A percentile compares a stretch with the other conserved stretches of the same genome.
These are phyloP conservation scores for Nemania sp. DNA, from an alignment of 2,329 filamentous ascomycete species.

Conservation along the genomic window DNA sequence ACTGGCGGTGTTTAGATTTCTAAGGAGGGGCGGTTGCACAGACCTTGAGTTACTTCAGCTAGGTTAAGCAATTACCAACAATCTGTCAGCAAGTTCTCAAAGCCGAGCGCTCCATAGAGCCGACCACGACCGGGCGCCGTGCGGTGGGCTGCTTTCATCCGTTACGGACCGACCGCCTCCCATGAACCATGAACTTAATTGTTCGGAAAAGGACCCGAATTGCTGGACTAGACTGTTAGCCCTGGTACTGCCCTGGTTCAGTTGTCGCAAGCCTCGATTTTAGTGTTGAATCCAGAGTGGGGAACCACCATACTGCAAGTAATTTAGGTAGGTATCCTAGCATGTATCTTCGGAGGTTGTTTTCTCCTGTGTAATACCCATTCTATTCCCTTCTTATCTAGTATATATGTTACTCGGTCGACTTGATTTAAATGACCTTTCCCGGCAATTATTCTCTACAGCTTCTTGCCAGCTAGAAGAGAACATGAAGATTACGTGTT, in stretches of 20 bases:
- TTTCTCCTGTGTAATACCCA: not conserved
- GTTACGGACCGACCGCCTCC: not conserved
- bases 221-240: not conserved
- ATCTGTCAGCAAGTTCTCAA: conserved; percentile 46
- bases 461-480: too few species aligned
- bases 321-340: not conserved
- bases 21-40: conserved; percentile 10
- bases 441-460: too few species aligned
- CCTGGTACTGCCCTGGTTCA: not conserved
- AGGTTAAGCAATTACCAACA: conserved; percentile 46
- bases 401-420: too few species aligned
- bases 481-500: too few species aligned
- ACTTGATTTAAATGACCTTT: too few species aligned
- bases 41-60: not conserved
- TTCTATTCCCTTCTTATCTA: not conserved
- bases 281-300: not conserved
- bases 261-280: not conserved
- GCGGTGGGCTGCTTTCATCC: not conserved
- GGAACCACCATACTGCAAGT: not conserved
- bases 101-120: not conserved
- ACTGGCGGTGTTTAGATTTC: conserved; percentile 5
- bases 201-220: not conserved
- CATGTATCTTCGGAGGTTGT: not conserved
- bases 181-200: not conserved
- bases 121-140: conserved; percentile 4